Base-by-base conservation (phyloP, 345 rosid genomes). In the Dipteronia dyeriana region DNA sequence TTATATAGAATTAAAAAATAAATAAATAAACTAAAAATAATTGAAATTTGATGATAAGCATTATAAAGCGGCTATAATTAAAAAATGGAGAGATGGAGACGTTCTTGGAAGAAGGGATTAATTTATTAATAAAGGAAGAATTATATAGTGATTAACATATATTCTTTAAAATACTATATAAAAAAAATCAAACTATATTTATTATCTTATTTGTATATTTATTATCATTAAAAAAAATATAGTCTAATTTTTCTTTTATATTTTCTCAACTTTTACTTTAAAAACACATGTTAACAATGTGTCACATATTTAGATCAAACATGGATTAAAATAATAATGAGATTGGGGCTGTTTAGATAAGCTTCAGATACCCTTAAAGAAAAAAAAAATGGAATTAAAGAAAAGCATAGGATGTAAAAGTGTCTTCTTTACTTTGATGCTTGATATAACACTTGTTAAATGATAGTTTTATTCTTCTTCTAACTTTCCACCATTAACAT, bases 321-420 rank as follows among this genome's bases (percentile, higher is more conserved):
- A n/a, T 14, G 31, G 31, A 64, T 51, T 45, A 29, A 47, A 26
- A 26, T 3, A 34, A 4, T 34, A 1, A 26, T 17, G 54, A 13
- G 47, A 47, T 34, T 20, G 19, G 29, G 31, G 43, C 39, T 53
- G 57, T 75, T 78, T 38, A 75, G 82, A 79, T 74, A 75, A 77
- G 71, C 68, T 16, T 67, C 1, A 63, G 74, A 72, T 78, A 66
- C 76, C 60, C 23, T 34, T 34, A 34, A 31, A 34, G 34, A 14
- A 20, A 56, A n/a, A 69, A 68, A 51, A 79, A 49, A 20, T 29
- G 5, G 38, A 75, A 41, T 41, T 45, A 31, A 31, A 12, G 4
- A 64, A 60, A 54, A 22, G 29, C 54, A 59, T 53, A 9, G 57
- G 51, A 34, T 22, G 75, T 45, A 64, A 77, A 72, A 47, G 84